A percentile compares a stretch with the other conserved stretches of the same genome.
These are phyloP conservation scores for Sporothrix inflata DNA, from an alignment of 2,329 filamentous ascomycete genomes.

Conservation along the genomic window DNA sequence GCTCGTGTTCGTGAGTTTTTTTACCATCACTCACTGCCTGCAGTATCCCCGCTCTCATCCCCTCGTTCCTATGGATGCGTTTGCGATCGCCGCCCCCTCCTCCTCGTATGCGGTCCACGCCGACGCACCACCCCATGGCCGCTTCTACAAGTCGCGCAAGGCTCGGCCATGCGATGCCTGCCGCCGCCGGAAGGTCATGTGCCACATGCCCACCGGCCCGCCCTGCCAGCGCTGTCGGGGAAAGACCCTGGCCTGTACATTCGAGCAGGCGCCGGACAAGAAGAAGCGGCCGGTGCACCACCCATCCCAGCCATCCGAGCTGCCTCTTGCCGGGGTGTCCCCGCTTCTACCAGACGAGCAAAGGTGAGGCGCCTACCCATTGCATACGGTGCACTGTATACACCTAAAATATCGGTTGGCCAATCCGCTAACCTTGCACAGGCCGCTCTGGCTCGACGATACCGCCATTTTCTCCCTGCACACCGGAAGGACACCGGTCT, in stretches of 20 bases:
- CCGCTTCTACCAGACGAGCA: too few species aligned
- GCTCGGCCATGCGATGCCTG: conserved; percentile 33
- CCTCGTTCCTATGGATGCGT: neutral
- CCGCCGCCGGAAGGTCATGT: conserved; percentile 30
- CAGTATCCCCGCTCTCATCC: neutral
- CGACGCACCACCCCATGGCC: conserved; percentile 18
- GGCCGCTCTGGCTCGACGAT: neutral
- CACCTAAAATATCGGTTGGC: too few species aligned
- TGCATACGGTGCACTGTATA: too few species aligned
- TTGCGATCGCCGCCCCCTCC: neutral
- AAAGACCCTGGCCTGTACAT: conserved; percentile 29
- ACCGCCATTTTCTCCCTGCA: neutral
- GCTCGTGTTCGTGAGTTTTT: too few species aligned
- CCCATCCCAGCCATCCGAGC: neutral
- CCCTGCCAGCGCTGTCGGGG: conserved; percentile 31
- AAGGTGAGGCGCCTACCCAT: too few species aligned
- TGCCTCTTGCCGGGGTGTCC: neutral
- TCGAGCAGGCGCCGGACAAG: conserved; percentile 30
- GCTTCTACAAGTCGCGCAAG: conserved; percentile 34
- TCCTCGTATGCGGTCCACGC: neutral
- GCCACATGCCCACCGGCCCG: conserved; percentile 32
- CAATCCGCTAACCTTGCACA: too few species aligned
- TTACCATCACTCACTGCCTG: too few species aligned
- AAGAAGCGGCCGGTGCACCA: conserved; percentile 13
- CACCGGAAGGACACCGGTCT: neutral